Base-by-base conservation (phyloP, 495 filamentous ascomycete genomes). In the Penicillium argentinense region DNA sequence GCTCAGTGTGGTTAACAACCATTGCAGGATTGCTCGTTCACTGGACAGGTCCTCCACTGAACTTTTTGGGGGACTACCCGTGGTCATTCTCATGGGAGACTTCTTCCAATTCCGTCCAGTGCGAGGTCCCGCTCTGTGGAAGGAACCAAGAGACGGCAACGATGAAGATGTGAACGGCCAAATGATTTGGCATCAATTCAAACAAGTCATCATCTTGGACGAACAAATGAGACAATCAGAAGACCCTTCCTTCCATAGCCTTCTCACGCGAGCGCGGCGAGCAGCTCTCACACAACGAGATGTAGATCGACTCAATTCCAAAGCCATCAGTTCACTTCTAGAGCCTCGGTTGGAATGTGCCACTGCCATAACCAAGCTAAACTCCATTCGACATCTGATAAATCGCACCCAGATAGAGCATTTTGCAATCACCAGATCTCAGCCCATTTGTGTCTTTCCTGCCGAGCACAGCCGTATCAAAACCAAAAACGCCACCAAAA, bases 171-270 rank as follows among this genome's bases (percentile, higher is more conserved):
- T 13, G 29, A 14, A 32, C 29, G 29, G 29, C 13, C n/a, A 32
- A 14, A 13, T 14, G 29, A 32, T 32, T 2, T 6, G 3, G 3
- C n/a, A 2, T 32, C 29, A 32, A n/a, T n/a, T 32, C 2, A 32
- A 32, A 6, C 29, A 14, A 14, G 11, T 5, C n/a, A 14, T 32
- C 22, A 47, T 50, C 29, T 8, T 50, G 9, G 45, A 47, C 18
- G 32, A 47, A 26, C 23, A 47, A 21, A 47, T 47, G 45, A 2
- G 45, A 13, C 47, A 50, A 25, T 14, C 39, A 9, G 33, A 36
- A 14, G 47, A 44, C 17, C 16, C 26, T 9, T 19, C 39, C 25
- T 44, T 19, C 34, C 39, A 29, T 13, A 19, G 24, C n/a, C 24
- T 50, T 14, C 47, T 50, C 18, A 3, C 22, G 9, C 29, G 11